phyloP scores from a whole-genome alignment of 768 basidiomycete species.

The Collybia mongolica region DNA sequence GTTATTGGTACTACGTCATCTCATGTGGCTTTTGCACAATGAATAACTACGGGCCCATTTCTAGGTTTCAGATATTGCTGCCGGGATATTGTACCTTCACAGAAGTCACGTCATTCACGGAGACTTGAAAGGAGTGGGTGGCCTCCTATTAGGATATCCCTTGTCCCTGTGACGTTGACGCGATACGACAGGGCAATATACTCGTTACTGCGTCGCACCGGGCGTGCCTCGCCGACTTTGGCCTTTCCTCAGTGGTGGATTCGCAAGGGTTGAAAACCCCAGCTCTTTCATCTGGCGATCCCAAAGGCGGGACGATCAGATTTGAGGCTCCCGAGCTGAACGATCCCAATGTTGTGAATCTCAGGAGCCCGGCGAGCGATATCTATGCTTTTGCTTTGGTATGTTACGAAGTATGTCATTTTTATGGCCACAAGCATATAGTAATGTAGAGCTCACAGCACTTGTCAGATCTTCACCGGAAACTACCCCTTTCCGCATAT shows the following conservation, averaged over 20 bases:
- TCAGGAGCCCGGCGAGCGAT: conserved; percentile 10
- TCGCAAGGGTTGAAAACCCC: conserved; percentile 14
- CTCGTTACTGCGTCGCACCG: conserved; percentile 36
- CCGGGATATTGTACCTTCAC: conserved; percentile 34
- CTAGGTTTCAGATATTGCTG: conserved; percentile 29
- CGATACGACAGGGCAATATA: conserved; percentile 29
- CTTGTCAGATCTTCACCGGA: conserved; percentile 22
- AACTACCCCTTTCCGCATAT: conserved; percentile 24
- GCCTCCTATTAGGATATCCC: conserved; percentile 24
- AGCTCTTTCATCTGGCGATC: conserved; percentile 15
- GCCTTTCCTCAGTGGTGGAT: conserved; percentile 31
- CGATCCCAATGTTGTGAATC: conserved; percentile 15
- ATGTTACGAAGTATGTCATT: conserved; percentile 13
- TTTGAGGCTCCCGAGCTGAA: conserved; percentile 37
- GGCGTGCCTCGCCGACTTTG: conserved; percentile 53
- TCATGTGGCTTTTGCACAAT: conserved; percentile 15
- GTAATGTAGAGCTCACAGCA: background rate
- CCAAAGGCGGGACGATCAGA: conserved; percentile 27
- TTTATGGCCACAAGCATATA: background rate
- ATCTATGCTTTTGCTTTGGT: conserved; percentile 18
- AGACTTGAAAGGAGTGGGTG: conserved; percentile 43
- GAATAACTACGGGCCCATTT: conserved; percentile 1
- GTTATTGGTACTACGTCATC: conserved; percentile 13
- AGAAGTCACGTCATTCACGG: conserved; percentile 38
- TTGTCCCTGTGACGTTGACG: conserved; percentile 32